Evolutionary conservation across 2,329 filamentous ascomycete species (phyloP).

Genomic region (Microsporum canis): DNA sequence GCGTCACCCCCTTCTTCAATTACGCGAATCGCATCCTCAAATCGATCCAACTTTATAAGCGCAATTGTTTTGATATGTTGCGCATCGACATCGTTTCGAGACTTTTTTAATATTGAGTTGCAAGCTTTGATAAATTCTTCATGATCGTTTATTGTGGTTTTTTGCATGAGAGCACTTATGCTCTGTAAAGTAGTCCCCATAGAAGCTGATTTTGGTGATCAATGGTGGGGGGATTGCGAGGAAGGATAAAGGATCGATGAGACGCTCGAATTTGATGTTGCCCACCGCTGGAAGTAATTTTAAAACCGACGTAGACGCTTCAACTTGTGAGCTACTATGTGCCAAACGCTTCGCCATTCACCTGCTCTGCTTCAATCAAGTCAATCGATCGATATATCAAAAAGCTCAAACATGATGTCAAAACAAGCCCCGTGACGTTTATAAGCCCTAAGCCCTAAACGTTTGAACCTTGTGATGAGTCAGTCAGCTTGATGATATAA

Average conservation of each 20-base stretch:
- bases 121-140: conserved; percentile 50
- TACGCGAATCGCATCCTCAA: conserved; percentile 47
- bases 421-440: not conserved
- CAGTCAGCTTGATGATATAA: not conserved
- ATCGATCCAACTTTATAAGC: conserved; percentile 52
- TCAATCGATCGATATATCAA: too few species aligned
- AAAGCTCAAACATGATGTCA: not conserved
- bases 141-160: conserved; percentile 50
- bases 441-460: not conserved
- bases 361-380: not conserved
- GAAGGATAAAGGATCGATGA: not conserved
- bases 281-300: not conserved
- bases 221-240: not conserved
- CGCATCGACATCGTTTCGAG: conserved; percentile 45
- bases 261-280: not conserved
- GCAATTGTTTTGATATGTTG: conserved; percentile 51
- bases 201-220: not conserved
- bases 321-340: not conserved
- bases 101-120: conserved; percentile 46
- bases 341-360: not conserved
- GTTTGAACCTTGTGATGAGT: not conserved
- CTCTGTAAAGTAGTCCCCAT: conserved; percentile 25
- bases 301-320: not conserved
- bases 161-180: conserved; percentile 46
- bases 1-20: conserved; percentile 44